These are phyloP conservation scores for Phtheirospermum japonicum DNA, from an alignment of 257 asterid genomes.

Conservation along the genomic window DNA sequence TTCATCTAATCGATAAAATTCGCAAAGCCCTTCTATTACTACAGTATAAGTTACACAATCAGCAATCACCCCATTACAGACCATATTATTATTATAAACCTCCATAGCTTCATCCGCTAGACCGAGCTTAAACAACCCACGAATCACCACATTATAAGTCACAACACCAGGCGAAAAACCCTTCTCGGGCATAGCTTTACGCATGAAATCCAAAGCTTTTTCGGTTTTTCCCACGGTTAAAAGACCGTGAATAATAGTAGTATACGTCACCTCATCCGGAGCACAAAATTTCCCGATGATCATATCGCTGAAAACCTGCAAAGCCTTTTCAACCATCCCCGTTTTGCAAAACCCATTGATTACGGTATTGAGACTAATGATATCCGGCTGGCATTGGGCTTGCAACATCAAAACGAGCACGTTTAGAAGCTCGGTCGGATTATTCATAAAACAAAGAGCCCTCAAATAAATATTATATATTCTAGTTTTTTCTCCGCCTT, in stretches of 20 bases:
- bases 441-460: constrained; percentile 59
- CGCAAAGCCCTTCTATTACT: constrained; percentile 62
- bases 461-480: constrained; percentile 80
- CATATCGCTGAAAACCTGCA: constrained; percentile 69
- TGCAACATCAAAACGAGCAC: constrained; percentile 73
- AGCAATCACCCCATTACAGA: constrained; percentile 38
- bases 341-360: constrained; percentile 72
- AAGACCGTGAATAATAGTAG: constrained; percentile 63
- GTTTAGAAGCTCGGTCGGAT: constrained; percentile 81
- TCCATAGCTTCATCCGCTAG: constrained; percentile 64
- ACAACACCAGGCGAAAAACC: constrained; percentile 54
- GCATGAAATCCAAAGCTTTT: constrained; percentile 54
- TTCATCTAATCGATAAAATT: constrained; percentile 42
- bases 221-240: constrained; percentile 50
- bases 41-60: constrained; percentile 63
- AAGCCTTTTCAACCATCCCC: constrained; percentile 71
- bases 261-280: constrained; percentile 73
- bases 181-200: constrained; percentile 45
- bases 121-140: constrained; percentile 49
- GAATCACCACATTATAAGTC: constrained; percentile 51
- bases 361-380: constrained; percentile 71
- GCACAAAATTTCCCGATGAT: constrained; percentile 62
- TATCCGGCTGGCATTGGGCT: constrained; percentile 73
- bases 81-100: constrained; percentile 45
- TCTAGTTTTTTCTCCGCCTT: constrained; percentile 51